Percentiles rank a stretch among this genome's conserved stretches.
Evolutionary conservation across 805 yeast species (phyloP).

Genomic region (Candida quercuum): DNA sequence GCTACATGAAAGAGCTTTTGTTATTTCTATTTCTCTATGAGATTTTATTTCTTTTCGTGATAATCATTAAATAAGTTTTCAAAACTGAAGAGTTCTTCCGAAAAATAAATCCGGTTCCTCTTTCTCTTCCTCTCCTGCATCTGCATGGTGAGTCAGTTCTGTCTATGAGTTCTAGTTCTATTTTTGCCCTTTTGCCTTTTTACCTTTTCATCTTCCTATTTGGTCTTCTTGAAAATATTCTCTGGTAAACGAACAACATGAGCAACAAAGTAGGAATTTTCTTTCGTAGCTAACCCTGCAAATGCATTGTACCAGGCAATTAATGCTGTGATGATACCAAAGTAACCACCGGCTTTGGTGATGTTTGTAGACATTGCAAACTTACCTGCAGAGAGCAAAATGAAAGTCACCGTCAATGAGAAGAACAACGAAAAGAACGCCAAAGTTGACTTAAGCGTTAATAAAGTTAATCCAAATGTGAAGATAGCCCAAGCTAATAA

Average conservation of each 20-base stretch:
- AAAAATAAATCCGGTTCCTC: too few relatives aligned
- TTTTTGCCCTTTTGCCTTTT: too few relatives aligned
- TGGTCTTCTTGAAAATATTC: conserved; percentile 27
- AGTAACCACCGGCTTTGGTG: conserved; percentile 53
- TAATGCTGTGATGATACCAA: conserved; percentile 58
- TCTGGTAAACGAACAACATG: conserved; percentile 32
- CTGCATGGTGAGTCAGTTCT: too few relatives aligned
- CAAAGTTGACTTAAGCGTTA: conserved; percentile 45
- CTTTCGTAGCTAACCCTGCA: conserved; percentile 61
- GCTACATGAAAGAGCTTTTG: too few relatives aligned
- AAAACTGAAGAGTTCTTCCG: too few relatives aligned
- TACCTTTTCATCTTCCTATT: background rate
- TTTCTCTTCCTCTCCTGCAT: too few relatives aligned
- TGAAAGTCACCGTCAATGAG: conserved; percentile 41
- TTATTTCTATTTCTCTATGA: too few relatives aligned
- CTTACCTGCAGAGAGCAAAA: conserved; percentile 40
- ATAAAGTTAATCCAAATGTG: conserved; percentile 39
- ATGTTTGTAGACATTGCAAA: conserved; percentile 33
- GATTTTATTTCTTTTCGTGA: too few relatives aligned
- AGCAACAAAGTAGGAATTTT: conserved; percentile 52
- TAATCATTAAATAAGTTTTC: too few relatives aligned
- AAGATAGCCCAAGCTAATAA: conserved; percentile 51
- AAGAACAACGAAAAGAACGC: conserved; percentile 43
- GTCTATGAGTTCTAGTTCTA: too few relatives aligned
- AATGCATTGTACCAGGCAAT: conserved; percentile 68